These are phyloP conservation scores for Lachnellula willkommii DNA, from an alignment of 2,329 filamentous ascomycete species.

Conservation along the genomic window DNA sequence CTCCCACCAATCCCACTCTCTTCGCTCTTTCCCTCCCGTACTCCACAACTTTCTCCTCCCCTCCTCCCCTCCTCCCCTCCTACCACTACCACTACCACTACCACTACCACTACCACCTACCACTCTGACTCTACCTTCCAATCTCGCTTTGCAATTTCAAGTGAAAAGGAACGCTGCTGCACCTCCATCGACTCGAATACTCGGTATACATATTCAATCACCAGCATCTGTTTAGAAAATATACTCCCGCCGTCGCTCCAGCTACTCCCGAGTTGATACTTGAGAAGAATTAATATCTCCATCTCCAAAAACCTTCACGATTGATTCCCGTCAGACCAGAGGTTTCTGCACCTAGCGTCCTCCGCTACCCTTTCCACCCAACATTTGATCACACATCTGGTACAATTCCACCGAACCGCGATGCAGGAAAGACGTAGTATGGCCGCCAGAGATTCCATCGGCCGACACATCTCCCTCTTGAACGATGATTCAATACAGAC, in stretches of 20 bases:
- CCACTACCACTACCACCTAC: not conserved
- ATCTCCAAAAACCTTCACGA: not conserved
- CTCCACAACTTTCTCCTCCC: not conserved
- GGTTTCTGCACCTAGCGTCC: not conserved
- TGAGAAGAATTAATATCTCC: too few relatives aligned
- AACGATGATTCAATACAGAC: constrained; percentile 46
- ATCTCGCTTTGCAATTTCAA: not conserved
- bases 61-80: not conserved
- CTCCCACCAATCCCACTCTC: not conserved
- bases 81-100: not conserved
- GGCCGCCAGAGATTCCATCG: constrained; percentile 51
- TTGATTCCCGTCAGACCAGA: not conserved
- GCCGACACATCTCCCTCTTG: constrained; percentile 54
- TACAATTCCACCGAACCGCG: not conserved
- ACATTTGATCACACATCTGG: not conserved
- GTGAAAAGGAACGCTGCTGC: too few relatives aligned
- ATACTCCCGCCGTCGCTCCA: too few relatives aligned
- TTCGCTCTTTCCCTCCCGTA: not conserved
- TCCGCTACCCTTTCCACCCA: not conserved
- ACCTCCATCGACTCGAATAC: too few relatives aligned
- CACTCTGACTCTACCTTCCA: not conserved
- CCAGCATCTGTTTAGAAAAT: too few relatives aligned
- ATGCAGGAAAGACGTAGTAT: constrained; percentile 35
- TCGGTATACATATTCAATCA: too few relatives aligned
- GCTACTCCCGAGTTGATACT: too few relatives aligned